A percentile compares a stretch with the other conserved stretches of the same genome.
Evolutionary conservation across 208 protist species (phyloP).

Genomic region (Acanthamoeba lenticulata): DNA sequence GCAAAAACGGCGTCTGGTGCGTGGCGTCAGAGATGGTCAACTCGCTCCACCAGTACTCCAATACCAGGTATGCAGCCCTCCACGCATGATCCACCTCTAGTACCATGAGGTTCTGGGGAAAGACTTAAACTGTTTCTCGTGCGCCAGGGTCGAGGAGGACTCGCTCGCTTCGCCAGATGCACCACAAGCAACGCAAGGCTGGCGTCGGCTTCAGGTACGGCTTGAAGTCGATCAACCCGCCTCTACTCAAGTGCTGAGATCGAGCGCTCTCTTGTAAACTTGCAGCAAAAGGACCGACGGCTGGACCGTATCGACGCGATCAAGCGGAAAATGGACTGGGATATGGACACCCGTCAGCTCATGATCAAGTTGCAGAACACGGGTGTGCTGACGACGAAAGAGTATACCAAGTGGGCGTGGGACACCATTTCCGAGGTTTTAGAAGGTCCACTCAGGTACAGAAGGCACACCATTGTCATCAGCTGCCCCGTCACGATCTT

Average conservation of each 20-base stretch:
- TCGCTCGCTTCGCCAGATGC: not conserved
- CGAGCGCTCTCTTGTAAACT: not conserved
- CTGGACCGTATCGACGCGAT: constrained; percentile 73
- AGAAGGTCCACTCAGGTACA: constrained; percentile 74
- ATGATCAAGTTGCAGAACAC: constrained; percentile 69
- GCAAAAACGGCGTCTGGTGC: constrained; percentile 25
- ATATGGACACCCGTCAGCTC: constrained; percentile 75
- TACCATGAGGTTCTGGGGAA: not conserved
- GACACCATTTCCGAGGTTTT: constrained; percentile 76
- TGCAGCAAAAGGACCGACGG: constrained; percentile 65
- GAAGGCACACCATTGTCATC: not conserved
- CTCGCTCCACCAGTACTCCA: constrained; percentile 59
- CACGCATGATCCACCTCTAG: not conserved
- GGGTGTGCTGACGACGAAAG: constrained; percentile 72
- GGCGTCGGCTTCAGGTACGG: constrained; percentile 2
- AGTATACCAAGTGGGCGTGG: constrained; percentile 75
- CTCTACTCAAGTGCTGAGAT: not conserved
- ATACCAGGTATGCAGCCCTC: not conserved
- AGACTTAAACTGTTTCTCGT: not conserved
- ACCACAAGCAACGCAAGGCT: not conserved
- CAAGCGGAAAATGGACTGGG: constrained; percentile 78
- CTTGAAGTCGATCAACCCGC: not conserved
- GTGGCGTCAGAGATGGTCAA: constrained; percentile 40
- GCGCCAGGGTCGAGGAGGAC: not conserved
- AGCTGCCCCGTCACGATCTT: not conserved